These are phyloP conservation scores for Aspergillus sojae DNA, from an alignment of 2,329 filamentous ascomycete species.

Conservation along the genomic window DNA sequence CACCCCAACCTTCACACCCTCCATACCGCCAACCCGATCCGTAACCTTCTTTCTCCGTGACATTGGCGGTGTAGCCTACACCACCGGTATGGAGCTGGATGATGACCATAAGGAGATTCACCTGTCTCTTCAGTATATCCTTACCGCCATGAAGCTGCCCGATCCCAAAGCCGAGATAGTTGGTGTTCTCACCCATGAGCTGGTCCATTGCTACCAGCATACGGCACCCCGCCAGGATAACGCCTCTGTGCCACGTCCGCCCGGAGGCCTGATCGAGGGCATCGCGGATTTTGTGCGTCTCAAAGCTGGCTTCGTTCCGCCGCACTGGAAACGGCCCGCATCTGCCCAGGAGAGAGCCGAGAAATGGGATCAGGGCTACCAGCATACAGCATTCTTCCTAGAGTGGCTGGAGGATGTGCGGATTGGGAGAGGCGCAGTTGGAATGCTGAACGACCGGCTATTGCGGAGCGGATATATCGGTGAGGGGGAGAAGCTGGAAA, in stretches of 20 bases:
- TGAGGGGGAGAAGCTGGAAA: slow-evolving; percentile 17
- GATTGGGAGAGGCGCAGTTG: slow-evolving; percentile 69
- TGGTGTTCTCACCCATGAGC: slow-evolving; percentile 86
- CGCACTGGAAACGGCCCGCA: slow-evolving; percentile 73
- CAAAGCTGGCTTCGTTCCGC: slow-evolving; percentile 70
- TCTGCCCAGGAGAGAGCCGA: slow-evolving; percentile 52
- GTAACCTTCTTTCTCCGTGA: slow-evolving; percentile 79
- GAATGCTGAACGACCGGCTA: slow-evolving; percentile 47
- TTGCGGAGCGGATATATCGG: slow-evolving; percentile 39
- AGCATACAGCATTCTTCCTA: slow-evolving; percentile 88
- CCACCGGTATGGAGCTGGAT: slow-evolving; percentile 77
- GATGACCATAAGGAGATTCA: slow-evolving; percentile 91
- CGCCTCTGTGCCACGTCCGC: slow-evolving; percentile 38
- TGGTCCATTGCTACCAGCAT: slow-evolving; percentile 93
- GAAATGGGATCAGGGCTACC: slow-evolving; percentile 87
- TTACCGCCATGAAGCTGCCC: slow-evolving; percentile 25
- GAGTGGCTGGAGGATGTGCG: slow-evolving; percentile 79
- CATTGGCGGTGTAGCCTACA: slow-evolving; percentile 88
- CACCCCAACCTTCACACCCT: slow-evolving; percentile 32
- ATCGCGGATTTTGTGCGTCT: slow-evolving; percentile 92
- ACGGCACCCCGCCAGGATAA: slow-evolving; percentile 54
- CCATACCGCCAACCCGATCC: slow-evolving; percentile 71
- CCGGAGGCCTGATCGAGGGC: slow-evolving; percentile 83
- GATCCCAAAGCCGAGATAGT: slow-evolving; percentile 63
- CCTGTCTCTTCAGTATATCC: slow-evolving; percentile 76